A percentile compares a stretch with the other conserved stretches of the same genome.
Conservation (phyloP, 768 basidiomycete genomes). For the Strobilomyces dryophilus region DNA sequence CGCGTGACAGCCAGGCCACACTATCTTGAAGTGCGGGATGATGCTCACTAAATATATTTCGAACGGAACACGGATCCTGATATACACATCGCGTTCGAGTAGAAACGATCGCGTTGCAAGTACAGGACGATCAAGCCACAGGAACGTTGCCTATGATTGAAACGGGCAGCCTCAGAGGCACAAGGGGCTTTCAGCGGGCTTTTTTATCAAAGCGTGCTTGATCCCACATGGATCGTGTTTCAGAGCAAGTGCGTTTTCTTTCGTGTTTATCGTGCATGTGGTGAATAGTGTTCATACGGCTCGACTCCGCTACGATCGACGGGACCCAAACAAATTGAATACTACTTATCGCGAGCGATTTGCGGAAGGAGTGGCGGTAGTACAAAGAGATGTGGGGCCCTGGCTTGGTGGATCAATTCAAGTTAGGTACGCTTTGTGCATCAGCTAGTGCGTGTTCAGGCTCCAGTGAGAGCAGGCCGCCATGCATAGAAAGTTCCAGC, state of each 20-base stretch:
- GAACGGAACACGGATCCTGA: not conserved
- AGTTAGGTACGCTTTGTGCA: not conserved
- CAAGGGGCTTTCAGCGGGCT: not conserved
- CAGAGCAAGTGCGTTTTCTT: not conserved
- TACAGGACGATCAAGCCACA: not conserved
- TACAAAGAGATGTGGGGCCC: no score
- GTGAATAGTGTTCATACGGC: not conserved
- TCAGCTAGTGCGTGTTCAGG: no score
- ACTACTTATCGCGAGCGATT: not conserved
- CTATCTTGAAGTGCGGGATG: no score
- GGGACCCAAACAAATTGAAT: not conserved
- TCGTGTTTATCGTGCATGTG: not conserved
- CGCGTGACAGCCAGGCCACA: no score
- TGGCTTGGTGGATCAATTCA: no score
- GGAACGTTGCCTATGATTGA: not conserved
- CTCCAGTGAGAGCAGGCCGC: not conserved
- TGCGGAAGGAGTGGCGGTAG: not conserved
- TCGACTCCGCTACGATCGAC: not conserved
- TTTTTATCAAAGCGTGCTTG: not conserved
- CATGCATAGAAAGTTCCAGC: not conserved
- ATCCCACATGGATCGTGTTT: not conserved
- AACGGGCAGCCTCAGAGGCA: not conserved
- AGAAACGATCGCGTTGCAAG: not conserved
- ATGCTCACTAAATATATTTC: not conserved
- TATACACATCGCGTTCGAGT: not conserved